phyloP scores from a whole-genome alignment of 2,329 filamentous ascomycete genomes.

The Aspergillus versicolor region DNA sequence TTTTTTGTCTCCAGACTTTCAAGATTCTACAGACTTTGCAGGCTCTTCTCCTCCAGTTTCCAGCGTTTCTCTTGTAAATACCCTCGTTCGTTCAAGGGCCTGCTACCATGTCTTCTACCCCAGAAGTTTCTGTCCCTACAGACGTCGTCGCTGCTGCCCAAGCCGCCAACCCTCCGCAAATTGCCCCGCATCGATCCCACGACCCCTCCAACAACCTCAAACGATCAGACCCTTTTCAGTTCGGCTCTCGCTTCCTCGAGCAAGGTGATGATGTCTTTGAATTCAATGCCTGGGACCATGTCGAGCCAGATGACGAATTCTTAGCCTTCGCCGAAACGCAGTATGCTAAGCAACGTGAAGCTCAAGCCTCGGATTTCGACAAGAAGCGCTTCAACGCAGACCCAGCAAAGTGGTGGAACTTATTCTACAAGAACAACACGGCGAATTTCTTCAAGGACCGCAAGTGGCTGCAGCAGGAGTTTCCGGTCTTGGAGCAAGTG shows the following conservation, averaged over 20 bases:
- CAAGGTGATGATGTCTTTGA: constrained; percentile 88
- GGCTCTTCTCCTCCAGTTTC: background rate
- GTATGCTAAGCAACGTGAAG: constrained; percentile 77
- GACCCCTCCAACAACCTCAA: constrained; percentile 73
- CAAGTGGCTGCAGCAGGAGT: constrained; percentile 96
- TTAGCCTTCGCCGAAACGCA: constrained; percentile 81
- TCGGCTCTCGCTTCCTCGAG: constrained; percentile 82
- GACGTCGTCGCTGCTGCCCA: constrained; percentile 35
- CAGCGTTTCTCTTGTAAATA: background rate
- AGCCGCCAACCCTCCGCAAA: constrained; percentile 46
- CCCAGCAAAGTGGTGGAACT: constrained; percentile 96
- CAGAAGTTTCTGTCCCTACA: constrained; percentile 17
- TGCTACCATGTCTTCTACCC: constrained; percentile 12
- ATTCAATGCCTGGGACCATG: constrained; percentile 99
- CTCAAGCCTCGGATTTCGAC: constrained; percentile 91
- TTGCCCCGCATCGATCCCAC: constrained; percentile 67
- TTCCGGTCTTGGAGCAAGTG: constrained; percentile 78
- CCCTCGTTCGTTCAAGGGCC: background rate
- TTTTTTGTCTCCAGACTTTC: background rate
- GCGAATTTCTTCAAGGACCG: constrained; percentile 98
- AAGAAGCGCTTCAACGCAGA: constrained; percentile 84
- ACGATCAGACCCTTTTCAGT: constrained; percentile 88
- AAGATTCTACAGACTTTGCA: background rate
- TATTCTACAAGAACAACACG: constrained; percentile 97
- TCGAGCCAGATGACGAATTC: constrained; percentile 87